Evolutionary conservation across 345 rosid species (phyloP), one percentile per base, ranked within the genome.

Genomic region (Toxicodendron radicans): DNA sequence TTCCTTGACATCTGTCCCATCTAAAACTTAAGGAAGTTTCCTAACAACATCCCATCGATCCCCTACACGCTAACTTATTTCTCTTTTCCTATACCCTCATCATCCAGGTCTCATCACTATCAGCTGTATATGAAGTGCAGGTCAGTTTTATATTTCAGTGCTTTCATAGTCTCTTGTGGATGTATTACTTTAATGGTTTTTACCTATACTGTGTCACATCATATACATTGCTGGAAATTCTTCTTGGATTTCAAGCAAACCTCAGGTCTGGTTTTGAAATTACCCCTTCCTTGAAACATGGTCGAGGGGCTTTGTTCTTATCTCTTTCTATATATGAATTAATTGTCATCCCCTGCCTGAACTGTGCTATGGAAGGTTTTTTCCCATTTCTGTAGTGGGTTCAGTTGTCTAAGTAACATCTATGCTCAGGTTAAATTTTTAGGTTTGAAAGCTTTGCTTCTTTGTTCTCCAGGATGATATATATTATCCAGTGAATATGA

Each of bases 121-220:
- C n/a, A n/a, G n/a, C n/a, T n/a, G 35, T 78, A 72, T 33, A 80
- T 85, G 46, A 76, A 11, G 54, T 85, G 88, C 88, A 82, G 87
- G 89, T 86, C 38, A 69, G 71, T 38, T 33, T 38, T 33, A 10
- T 9, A 11, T 52, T 54, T n/a, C 24, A 1, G 32, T 13, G 7
- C 23, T 27, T 68, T n/a, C 48, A 3, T 62, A 16, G 51, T 67
- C 7, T 23, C 10, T 64, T 23, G 30, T 46, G 38, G 41, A 16
- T 5, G 30, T 32, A 24, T 7, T 17, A 66, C 9, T n/a, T 65
- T 64, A n/a, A 38, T n/a, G 18, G 48, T 9, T 18, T 71, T 16
- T 43, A 13, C 2, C 13, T n/a, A 54, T 0, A 14, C n/a, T 53
- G 41, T 48, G 14, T 27, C 23, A 6, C 13, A 21, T 23, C 11